Evolutionary conservation across 73 alveolate species (phyloP).

Genomic region (Effrenium voratum): DNA sequence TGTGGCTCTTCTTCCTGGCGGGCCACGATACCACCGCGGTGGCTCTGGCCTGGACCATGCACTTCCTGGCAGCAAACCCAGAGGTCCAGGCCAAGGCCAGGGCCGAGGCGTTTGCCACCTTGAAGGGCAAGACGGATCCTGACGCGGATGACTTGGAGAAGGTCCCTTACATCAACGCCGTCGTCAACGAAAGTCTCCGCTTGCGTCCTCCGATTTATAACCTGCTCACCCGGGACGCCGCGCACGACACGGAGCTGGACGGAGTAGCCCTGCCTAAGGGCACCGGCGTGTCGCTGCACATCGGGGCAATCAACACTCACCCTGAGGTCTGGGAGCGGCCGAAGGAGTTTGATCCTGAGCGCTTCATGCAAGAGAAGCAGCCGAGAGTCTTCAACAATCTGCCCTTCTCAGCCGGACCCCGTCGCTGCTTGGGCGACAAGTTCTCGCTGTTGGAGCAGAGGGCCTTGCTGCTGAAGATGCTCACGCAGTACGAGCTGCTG

Average conservation of each 20-base stretch:
- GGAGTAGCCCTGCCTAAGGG: slow-evolving; percentile 53
- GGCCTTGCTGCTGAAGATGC: slow-evolving; percentile 28
- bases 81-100: slow-evolving; percentile 73
- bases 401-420: slow-evolving; percentile 88
- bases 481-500: background rate
- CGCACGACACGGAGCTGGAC: slow-evolving; percentile 62
- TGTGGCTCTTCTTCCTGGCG: slow-evolving; percentile 68
- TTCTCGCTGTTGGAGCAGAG: slow-evolving; percentile 86
- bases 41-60: slow-evolving; percentile 68
- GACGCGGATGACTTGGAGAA: slow-evolving; percentile 62
- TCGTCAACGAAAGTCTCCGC: slow-evolving; percentile 70
- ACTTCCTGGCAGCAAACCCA: slow-evolving; percentile 67
- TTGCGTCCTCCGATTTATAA: slow-evolving; percentile 73
- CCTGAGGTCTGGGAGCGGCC: slow-evolving; percentile 84
- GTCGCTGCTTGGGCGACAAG: slow-evolving; percentile 91
- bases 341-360: slow-evolving; percentile 55
- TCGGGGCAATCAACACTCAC: slow-evolving; percentile 65
- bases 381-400: slow-evolving; percentile 67
- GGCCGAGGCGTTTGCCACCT: slow-evolving; percentile 1
- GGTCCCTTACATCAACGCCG: slow-evolving; percentile 57
- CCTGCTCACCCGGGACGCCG: slow-evolving; percentile 49
- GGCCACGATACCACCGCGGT: slow-evolving; percentile 89
- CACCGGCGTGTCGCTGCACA: slow-evolving; percentile 53
- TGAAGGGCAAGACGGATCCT: slow-evolving; percentile 48
- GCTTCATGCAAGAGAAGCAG: slow-evolving; percentile 73